Evolutionary conservation across 108 stramenopile genomes (phyloP), one percentile per base, ranked within the genome.

Genomic region (Nitzschia sp.): DNA sequence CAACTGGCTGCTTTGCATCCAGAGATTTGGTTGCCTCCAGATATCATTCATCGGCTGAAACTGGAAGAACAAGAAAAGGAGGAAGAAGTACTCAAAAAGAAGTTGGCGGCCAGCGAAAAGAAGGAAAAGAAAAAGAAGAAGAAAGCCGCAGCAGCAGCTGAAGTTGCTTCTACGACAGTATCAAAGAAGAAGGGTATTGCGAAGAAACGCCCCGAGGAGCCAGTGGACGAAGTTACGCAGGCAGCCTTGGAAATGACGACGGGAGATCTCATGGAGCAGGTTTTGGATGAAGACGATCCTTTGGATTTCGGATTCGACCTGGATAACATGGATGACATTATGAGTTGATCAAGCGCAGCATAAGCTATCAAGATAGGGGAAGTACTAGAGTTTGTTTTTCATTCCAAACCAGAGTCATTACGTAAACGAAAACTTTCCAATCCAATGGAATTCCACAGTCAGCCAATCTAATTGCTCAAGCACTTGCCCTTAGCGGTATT

Each of bases 1-100:
- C 66, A 71, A 37, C 68, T 84, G 55, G 76, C 76, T 7, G 83
- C 75, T 11, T 51, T 63, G 38, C 89, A 91, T 70, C 93, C 93
- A 37, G 93, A 91, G 72, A 69, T 90, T 51, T 94, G 88, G 88
- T 74, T 94, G 26, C 67, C 61, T 44, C 81, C 86, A 26, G 74
- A 78, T 10, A 84, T 82, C 63, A 75, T 82, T 24, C 50, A 64
- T 41, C 65, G 68, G 68, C 62, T 82, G 41, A 67, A 53, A 41
- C 42, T 57, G 44, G 20, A 72, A 25, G 70, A 84, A 66, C 37
- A 48, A 43, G 72, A 71, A 43, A 58, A 64, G n/a, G 64, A 67
- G 10, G 77, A 78, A 46, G 70, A 58, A 51, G 72, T 71, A 42
- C 24, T 24, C 17, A 59, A 57, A 46, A 76, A 79, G 59, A 73